Evolutionary conservation across 140 eudicot species (phyloP), one percentile per base, ranked within the genome.

Genomic region (Anethum foeniculum): DNA sequence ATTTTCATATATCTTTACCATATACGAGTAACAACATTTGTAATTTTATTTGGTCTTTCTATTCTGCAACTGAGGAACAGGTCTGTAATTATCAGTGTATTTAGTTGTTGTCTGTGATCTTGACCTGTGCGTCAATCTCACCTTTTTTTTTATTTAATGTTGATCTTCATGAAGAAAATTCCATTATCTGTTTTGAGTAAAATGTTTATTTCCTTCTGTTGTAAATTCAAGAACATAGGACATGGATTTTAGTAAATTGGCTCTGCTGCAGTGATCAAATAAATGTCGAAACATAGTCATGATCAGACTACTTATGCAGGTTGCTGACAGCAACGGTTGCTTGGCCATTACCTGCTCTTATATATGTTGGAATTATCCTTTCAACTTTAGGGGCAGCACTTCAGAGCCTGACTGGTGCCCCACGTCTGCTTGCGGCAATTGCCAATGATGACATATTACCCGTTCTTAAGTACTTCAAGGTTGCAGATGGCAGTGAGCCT

Each of bases 321-420:
- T 85, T 96, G 87, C 91, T 96, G 32, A 93, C 99, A 54, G 99
- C 99, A 54, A 86, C 97, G 30, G 91, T 96, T 75, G 99, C 98
- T 44, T 90, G 99, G 98, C 99, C 99, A 27, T 84, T 95, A 49
- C 92, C 99, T 0, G 85, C 92, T 60, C 86, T 96, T 67, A 89
- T 90, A 51, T 96, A 96, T 90, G 81, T 96, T 43, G 99, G 99
- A 69, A 96, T 96, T 80, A 96, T 96, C 76, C 99, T 96, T 75
- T 96, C 98, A 72, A 96, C 99, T 41, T 86, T 96, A 39, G 99
- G 99, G 38, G 99, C 99, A 36, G 99, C 99, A 82, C 90, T 96
- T 81, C 99, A 96, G 80, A 96, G 98, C 87, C 79, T 96, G 77
- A 91, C 98, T 0, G 99, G 99, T 15, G 99, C 99, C 76, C 99